Conservation (phyloP, 2,329 filamentous ascomycete species). For the Nannizzia gypsea region DNA sequence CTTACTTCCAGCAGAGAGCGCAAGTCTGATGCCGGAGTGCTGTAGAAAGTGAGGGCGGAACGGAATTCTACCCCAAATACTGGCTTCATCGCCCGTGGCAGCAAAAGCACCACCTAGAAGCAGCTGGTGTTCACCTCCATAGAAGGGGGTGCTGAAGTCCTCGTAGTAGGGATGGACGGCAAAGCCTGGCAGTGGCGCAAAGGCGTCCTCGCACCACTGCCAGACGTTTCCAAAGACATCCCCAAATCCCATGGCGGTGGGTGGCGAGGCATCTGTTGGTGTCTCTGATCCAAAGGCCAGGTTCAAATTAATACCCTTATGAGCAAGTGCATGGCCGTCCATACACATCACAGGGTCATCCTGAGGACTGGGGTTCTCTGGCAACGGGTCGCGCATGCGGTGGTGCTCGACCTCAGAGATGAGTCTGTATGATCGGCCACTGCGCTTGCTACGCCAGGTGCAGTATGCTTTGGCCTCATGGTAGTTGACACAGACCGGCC, state of each 20-base stretch:
- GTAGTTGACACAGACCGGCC: constrained; percentile 1
- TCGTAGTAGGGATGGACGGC: neutral
- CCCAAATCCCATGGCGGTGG: neutral
- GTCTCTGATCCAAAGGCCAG: neutral
- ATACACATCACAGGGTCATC: neutral
- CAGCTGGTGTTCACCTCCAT: neutral
- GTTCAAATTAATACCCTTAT: neutral
- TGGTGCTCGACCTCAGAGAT: neutral
- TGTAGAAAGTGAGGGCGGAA: neutral
- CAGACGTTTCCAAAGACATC: neutral
- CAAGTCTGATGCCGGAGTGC: neutral
- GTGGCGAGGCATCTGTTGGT: neutral
- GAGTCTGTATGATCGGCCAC: neutral
- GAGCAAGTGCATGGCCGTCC: neutral
- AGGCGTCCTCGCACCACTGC: neutral
- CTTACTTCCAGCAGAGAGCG: neutral
- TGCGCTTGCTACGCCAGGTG: neutral
- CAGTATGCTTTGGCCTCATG: constrained; percentile 2
- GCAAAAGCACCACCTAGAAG: neutral
- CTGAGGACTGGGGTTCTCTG: neutral
- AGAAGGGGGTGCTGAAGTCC: neutral
- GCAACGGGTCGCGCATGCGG: neutral
- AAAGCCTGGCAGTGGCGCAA: neutral
- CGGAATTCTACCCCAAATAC: neutral
- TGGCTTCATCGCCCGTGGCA: neutral